Evolutionary conservation across 2,329 filamentous ascomycete genomes (phyloP).

Genomic region (Berkeleyomyces basicola): DNA sequence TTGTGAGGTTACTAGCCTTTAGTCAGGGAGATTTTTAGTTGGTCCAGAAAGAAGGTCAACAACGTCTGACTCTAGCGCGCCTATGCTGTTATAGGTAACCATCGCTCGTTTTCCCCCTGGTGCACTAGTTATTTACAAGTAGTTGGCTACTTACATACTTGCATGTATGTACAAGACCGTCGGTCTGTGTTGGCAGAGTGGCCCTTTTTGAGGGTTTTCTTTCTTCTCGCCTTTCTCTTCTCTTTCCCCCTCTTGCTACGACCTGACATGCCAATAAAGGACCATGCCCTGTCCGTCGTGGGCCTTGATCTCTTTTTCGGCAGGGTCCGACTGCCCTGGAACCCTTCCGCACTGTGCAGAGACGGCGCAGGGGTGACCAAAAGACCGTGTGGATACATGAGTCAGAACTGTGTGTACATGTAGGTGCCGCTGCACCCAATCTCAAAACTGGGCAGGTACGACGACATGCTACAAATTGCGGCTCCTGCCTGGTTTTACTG

Average conservation of each 20-base stretch:
- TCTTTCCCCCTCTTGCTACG: not conserved
- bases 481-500: not conserved
- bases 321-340: not conserved
- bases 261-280: not conserved
- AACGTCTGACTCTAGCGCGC: too few relatives aligned
- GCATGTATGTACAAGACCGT: too few relatives aligned
- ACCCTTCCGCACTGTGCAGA: not conserved
- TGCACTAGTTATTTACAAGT: too few relatives aligned
- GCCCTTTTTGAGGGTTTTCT: not conserved
- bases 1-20: not conserved
- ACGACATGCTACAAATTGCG: constrained; percentile 1
- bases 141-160: too few relatives aligned
- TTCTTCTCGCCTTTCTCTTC: not conserved
- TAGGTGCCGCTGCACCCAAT: not conserved
- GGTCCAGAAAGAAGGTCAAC: too few relatives aligned
- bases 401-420: not conserved
- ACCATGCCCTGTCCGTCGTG: not conserved
- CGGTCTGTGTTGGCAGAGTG: too few relatives aligned
- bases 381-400: not conserved
- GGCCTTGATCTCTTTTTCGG: constrained; percentile 1
- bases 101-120: too few relatives aligned
- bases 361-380: not conserved
- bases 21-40: too few relatives aligned
- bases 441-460: not conserved
- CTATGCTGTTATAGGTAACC: too few relatives aligned